These are phyloP conservation scores for Taxawa tesnikishii DNA, from an alignment of 2,329 filamentous ascomycete species.

Conservation along the genomic window DNA sequence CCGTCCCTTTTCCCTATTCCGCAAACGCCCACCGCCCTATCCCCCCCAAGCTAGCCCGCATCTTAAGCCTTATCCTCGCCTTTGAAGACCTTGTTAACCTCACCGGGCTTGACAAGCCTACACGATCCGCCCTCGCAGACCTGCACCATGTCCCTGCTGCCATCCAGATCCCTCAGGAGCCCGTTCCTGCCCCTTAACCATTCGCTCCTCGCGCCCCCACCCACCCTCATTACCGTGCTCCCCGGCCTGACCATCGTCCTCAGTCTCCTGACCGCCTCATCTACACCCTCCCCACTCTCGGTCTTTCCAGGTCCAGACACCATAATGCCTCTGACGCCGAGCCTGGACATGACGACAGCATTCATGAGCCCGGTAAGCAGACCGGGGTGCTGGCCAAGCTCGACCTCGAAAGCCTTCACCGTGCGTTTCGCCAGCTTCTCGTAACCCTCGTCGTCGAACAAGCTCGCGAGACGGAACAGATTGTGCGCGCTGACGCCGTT, in stretches of 20 bases:
- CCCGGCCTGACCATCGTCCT: conserved; percentile 24
- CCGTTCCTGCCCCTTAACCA: conserved; percentile 42
- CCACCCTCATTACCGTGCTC: conserved; percentile 25
- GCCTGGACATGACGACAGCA: conserved; percentile 58
- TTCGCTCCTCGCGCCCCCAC: conserved; percentile 17
- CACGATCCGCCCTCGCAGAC: conserved; percentile 32
- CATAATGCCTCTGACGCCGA: conserved; percentile 54
- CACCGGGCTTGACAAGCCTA: conserved; percentile 13
- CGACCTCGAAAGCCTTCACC: conserved; percentile 75
- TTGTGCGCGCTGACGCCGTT: conserved; percentile 83
- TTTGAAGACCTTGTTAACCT: conserved; percentile 5
- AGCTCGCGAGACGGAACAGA: conserved; percentile 62
- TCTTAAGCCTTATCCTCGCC: no score
- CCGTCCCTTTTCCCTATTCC: no score
- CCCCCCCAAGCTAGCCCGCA: no score
- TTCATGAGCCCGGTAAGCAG: conserved; percentile 73
- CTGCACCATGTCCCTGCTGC: conserved; percentile 27
- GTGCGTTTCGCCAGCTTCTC: conserved; percentile 57
- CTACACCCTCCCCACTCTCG: conserved; percentile 17
- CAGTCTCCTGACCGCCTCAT: conserved; percentile 27
- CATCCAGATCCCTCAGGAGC: conserved; percentile 30
- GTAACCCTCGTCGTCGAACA: conserved; percentile 57
- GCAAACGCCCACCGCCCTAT: no score
- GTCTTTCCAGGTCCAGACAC: conserved; percentile 37
- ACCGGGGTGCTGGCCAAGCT: conserved; percentile 87